Conservation (phyloP, 2,329 filamentous ascomycete species). For the Fusarium paranaense region DNA sequence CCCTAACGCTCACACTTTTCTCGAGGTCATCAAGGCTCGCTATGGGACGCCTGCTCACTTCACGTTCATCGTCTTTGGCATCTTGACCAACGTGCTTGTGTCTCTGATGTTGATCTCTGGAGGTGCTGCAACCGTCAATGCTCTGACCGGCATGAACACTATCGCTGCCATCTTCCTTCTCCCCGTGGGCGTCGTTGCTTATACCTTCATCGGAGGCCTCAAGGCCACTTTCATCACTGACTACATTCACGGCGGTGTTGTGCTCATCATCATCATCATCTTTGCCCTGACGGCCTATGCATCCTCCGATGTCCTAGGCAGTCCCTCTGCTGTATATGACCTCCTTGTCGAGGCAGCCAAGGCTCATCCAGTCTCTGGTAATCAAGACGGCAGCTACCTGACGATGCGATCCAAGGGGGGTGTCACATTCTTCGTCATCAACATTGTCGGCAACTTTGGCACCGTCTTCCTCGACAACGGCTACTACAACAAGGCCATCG, state of each 20-base stretch:
- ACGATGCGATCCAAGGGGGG: conserved; percentile 81
- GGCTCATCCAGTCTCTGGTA: conserved; percentile 80
- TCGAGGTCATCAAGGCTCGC: conserved; percentile 84
- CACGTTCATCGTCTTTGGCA: conserved; percentile 83
- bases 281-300: conserved; percentile 87
- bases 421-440: conserved; percentile 90
- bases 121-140: conserved; percentile 68
- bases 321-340: conserved; percentile 81
- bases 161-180: conserved; percentile 88
- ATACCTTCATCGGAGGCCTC: conserved; percentile 81
- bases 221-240: conserved; percentile 89
- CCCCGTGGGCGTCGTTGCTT: conserved; percentile 78
- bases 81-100: conserved; percentile 87
- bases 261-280: conserved; percentile 85
- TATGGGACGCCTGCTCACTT: conserved; percentile 79
- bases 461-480: conserved; percentile 89
- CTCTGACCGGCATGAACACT: conserved; percentile 60
- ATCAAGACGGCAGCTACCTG: conserved; percentile 83
- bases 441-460: conserved; percentile 83
- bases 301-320: conserved; percentile 77
- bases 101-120: conserved; percentile 90
- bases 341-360: conserved; percentile 75
- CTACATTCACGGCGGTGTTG: conserved; percentile 84
- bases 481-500: conserved; percentile 97
- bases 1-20: conserved; percentile 85